Evolutionary conservation across 2,329 filamentous ascomycete genomes (phyloP), one percentile per base, ranked within the genome.

Genomic region (Botrytis fabae): DNA sequence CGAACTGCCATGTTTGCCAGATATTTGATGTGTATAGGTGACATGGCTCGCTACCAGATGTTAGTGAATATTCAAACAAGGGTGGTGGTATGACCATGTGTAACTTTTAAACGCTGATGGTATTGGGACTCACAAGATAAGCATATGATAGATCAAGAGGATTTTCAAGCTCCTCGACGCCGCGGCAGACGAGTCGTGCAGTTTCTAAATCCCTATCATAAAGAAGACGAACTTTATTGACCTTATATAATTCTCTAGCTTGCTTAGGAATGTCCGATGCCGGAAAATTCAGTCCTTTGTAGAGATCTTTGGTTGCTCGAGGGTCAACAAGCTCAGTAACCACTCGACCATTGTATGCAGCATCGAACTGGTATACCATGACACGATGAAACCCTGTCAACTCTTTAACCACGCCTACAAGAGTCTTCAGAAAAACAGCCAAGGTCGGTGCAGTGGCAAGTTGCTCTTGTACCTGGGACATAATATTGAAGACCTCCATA

Each of bases 311-410:
- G 0, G 93, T 95, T 46, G 91, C 90, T 28, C 89, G 85, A 1
- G 93, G 92, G 80, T 97, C 93, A 14, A 97, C 92, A 18, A 97
- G 84, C 80, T 97, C 94, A 0, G 94, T 94, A 7, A 97, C 94
- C 1, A 97, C 94, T 72, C 92, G 90, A 28, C 94, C 94, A 78
- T 97, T 97, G 85, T 92, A 96, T 1, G 86, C 82, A 7, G 90
- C 85, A 80, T 97, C 94, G 76, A 97, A 97, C 81, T 97, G 93
- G 79, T 97, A 97, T 2, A 97, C 88, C 93, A 97, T 95, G 65
- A 97, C 93, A 20, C 94, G 92, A 79, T 97, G 94, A 76, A 97
- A 97, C 0, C 94, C 94, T 0, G 94, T 97, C 66, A 97, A 81
- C 79, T 97, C 94, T 79, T 97, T 97, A 48, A 97, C 89, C 12